Evolutionary conservation across 345 rosid species (phyloP), one percentile per base, ranked within the genome.

Genomic region (Camelina hispida): DNA sequence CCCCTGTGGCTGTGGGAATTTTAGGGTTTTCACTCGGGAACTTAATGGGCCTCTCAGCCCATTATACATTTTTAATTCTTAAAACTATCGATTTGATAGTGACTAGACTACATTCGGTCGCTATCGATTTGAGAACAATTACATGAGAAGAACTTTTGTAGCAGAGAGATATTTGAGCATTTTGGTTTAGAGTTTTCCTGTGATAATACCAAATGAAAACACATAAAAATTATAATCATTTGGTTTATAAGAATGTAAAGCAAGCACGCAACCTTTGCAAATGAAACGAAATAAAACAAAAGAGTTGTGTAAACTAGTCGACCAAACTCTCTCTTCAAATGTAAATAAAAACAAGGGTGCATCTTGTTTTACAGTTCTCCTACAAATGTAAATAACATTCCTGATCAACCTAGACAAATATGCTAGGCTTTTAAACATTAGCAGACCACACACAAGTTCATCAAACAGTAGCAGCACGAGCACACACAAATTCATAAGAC

Each of bases 401-500:
- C 7, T 16, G 17, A 32, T 30, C 44, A 66, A 50, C 32, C 16
- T 17, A 34, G 2, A 56, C 64, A 43, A 16, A 42, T 28, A 69
- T 28, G 30, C 18, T n/a, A 25, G 43, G 5, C 53, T 5, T 44
- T 5, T 30, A n/a, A 57, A 42, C 22, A 57, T 52, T 20, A 20
- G 56, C 56, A 20, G 28, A 4, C 30, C 7, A 59, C n/a, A n/a
- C n/a, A n/a, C n/a, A n/a, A n/a, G n/a, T 37, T 40, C 18, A 43
- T 62, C 52, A 63, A 63, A 44, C 15, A 63, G 14, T 63, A 12
- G 84, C 93, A 0, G 87, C 82, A 72, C 81, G 69, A 71, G 89
- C 84, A 70, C 80, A 73, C 50, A 85, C 82, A 17, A 91, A 79
- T 1, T 79, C 71, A 28, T 86, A 85, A 28, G 84, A 72, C 60